Conservation (phyloP, 148 eudicot genomes). For the Pouteria glomerata region DNA sequence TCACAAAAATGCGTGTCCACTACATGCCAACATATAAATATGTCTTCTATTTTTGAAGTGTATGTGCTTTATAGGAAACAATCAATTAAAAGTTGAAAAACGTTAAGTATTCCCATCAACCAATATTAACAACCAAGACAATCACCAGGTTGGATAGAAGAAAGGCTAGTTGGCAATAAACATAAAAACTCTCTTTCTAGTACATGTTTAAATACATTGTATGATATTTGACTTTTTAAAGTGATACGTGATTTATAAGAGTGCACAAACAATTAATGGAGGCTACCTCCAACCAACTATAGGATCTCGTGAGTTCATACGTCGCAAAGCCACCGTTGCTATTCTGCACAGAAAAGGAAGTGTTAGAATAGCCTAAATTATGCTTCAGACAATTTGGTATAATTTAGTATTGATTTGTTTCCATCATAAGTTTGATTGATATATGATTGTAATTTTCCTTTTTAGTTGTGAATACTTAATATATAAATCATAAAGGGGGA, state of each 20-base stretch:
- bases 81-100: no score
- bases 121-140: not conserved
- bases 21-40: no score
- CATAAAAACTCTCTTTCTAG: not conserved
- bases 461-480: no score
- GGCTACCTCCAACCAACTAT: constrained; percentile 89
- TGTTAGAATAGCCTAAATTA: not conserved
- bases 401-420: no score
- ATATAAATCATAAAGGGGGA: no score
- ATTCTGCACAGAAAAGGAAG: constrained; percentile 48
- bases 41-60: no score
- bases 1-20: no score
- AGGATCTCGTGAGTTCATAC: constrained; percentile 96
- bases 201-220: not conserved
- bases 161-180: not conserved
- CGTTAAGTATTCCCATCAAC: not conserved
- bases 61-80: no score
- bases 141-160: not conserved
- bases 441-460: no score
- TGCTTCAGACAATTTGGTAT: no score
- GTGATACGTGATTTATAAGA: constrained; percentile 5
- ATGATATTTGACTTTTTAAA: not conserved
- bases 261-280: constrained; percentile 6
- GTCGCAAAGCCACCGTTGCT: constrained; percentile 85
- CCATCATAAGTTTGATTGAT: no score